Base-by-base conservation (phyloP, 768 basidiomycete species). In the Amanita phalloides region DNA sequence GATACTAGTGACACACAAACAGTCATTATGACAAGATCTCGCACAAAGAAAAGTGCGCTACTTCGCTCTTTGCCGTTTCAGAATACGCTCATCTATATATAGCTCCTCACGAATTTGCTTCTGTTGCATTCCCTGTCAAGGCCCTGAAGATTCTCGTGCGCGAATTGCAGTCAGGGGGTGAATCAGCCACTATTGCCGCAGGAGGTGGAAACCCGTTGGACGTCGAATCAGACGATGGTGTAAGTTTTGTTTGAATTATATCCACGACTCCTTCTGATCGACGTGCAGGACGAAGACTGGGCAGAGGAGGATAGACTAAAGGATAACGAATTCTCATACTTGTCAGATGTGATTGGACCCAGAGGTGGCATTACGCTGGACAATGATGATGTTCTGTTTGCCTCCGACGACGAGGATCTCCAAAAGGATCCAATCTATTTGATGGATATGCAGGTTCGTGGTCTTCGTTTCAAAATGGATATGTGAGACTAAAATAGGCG, bases 11-110 rank as follows among this genome's bases (percentile, higher is more conserved):
- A 23, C 17, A 21, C 43, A 45, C 28, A 11, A 32, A 55, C 63
- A 95, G 92, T 91, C 60, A 97, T 98, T 66, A 91, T 97, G 89
- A 98, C 96, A 45, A 81, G 96, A 55, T 95, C 95, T 30, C 77
- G 81, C 60, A 90, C 96, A 47, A 89, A 82, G 70, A 76, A 73
- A 57, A 86, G 94, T 96, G 68, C 65, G 86, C 67, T 54, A 39
- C 41, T 30, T 48, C 13, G 17, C 25, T 37, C 13, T 45, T 60
- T 44, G 54, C 46, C 54, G 38, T 48, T 53, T 28, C 48, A 28
- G n/a, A 45, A 52, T 21, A 25, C 35, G 35, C 43, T 52, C 35
- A 52, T 51, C 78, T 57, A 51, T 57, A 53, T 57, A 5, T 62
- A 96, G 92, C 74, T 36, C 95, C 96, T 1, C 84, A 84, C 51